Evolutionary conservation across 2,329 filamentous ascomycete species (phyloP).

Genomic region (Tolypocladium endophyticum): DNA sequence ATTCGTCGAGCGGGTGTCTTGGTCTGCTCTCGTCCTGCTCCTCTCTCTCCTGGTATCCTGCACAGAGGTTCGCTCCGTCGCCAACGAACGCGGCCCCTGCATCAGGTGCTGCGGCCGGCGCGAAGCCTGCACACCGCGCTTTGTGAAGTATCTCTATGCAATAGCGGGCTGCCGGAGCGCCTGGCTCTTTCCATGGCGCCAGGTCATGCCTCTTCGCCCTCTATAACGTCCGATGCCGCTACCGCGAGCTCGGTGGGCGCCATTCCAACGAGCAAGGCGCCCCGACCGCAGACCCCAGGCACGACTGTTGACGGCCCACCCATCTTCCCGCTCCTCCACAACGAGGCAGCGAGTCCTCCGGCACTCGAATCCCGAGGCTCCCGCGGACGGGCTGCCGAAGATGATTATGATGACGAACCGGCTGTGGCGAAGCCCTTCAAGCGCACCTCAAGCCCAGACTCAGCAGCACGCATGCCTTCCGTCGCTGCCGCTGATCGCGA

Average conservation of each 20-base stretch:
- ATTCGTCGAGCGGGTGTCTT: neutral
- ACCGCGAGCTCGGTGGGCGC: neutral
- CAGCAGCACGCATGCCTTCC: conserved; percentile 16
- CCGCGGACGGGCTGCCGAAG: conserved; percentile 20
- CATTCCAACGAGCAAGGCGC: neutral
- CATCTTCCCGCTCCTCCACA: conserved; percentile 23
- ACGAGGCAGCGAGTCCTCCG: conserved; percentile 17
- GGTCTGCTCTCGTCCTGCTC: neutral
- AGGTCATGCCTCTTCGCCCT: neutral
- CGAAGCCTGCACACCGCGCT: neutral
- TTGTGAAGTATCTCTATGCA: neutral
- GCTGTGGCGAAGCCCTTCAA: conserved; percentile 47
- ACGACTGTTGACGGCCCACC: neutral
- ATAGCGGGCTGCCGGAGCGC: neutral
- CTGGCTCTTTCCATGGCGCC: neutral
- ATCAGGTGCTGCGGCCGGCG: neutral
- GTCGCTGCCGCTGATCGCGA: conserved; percentile 1
- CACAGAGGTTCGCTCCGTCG: neutral
- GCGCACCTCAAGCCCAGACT: conserved; percentile 42
- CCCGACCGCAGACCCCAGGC: neutral
- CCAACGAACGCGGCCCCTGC: neutral
- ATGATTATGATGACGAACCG: conserved; percentile 48
- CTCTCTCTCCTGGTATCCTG: neutral
- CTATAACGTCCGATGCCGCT: neutral
- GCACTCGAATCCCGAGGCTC: conserved; percentile 14